Percentiles rank a stretch among this genome's conserved stretches.
Evolutionary conservation across 2,329 filamentous ascomycete species (phyloP).

Genomic region (Aspergillus floridensis): DNA sequence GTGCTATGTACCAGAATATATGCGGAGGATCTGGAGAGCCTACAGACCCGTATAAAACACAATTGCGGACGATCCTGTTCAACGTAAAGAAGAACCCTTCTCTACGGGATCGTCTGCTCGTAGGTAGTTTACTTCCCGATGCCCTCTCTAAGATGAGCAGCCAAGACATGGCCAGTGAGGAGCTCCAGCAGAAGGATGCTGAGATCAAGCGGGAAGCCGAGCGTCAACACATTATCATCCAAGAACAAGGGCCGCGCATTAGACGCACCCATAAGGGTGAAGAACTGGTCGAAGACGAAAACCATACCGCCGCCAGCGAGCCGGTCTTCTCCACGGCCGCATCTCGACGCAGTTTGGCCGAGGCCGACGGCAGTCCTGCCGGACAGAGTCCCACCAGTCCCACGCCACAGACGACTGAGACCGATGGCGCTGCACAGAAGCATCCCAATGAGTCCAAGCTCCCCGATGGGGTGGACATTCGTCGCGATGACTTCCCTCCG

Average conservation of each 20-base stretch:
- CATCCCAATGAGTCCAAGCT: constrained; percentile 37
- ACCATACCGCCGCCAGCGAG: constrained; percentile 46
- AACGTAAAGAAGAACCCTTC: constrained; percentile 88
- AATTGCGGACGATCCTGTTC: constrained; percentile 74
- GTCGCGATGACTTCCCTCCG: constrained; percentile 82
- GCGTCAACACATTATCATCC: constrained; percentile 70
- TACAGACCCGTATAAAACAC: constrained; percentile 55
- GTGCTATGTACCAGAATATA: constrained; percentile 58
- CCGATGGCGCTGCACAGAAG: constrained; percentile 17
- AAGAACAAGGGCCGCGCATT: constrained; percentile 72
- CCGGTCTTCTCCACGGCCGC: constrained; percentile 49
- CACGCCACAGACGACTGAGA: constrained; percentile 20
- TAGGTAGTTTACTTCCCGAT: constrained; percentile 67
- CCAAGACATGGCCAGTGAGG: constrained; percentile 88
- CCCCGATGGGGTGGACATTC: constrained; percentile 52
- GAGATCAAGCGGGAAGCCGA: constrained; percentile 58
- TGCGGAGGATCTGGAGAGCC: constrained; percentile 52
- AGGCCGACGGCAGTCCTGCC: constrained; percentile 28
- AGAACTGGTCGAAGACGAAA: constrained; percentile 78
- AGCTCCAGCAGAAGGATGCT: constrained; percentile 66
- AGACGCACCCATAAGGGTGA: constrained; percentile 93
- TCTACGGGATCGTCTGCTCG: constrained; percentile 72
- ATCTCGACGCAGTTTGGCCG: constrained; percentile 42
- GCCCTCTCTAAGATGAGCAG: constrained; percentile 82
- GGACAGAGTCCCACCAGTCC: constrained; percentile 30